Base-by-base conservation (phyloP, 2,329 filamentous ascomycete species). In the Aspergillus latus region DNA sequence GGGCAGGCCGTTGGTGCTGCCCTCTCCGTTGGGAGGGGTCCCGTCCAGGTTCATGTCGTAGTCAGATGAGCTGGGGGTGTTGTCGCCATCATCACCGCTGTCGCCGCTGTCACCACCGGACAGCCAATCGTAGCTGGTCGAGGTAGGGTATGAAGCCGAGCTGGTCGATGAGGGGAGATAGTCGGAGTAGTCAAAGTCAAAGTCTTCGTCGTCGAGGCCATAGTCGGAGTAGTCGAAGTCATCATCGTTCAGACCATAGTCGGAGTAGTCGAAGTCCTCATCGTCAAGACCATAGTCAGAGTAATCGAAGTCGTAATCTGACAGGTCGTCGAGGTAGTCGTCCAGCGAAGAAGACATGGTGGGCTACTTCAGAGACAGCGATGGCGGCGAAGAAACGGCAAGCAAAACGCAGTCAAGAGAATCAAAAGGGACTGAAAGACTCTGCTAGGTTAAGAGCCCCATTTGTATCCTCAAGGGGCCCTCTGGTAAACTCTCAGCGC, bases 261-360 rank as follows among this genome's bases (percentile, higher is more conserved):
- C 45, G 15, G 32, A 36, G 1, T 6, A 5, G 26, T 48, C 30
- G 16, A 5, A 26, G 45, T n/a, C 8, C 10, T 37, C 32, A 6
- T 48, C 45, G 29, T 21, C n/a, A 9, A 36, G 29, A 36, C 16
- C 45, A 10, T 26, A 36, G 30, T 36, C n/a, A 2, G 26, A 28
- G 8, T n/a, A 28, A 15, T 52, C 36, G 13, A 42, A 10, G 9
- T 21, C 49, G 15, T 52, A 21, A 3, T 21, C 21, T 3, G 21
- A 29, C 15, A 37, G 3, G 21, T 49, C 52, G 13, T 54, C 52
- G 1, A 55, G 16, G 21, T 45, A 37, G 16, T 54, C 44, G 36
- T 49, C 52, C n/a, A 42, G 7, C n/a, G 39, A 21, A 13, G 34
- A 15, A 46, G 30, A 28, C 40, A 37, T 45, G 40, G 30, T 42